A percentile compares a stretch with the other conserved stretches of the same genome.
Conservation (phyloP, 768 basidiomycete species). For the Gymnopilus junonius region DNA sequence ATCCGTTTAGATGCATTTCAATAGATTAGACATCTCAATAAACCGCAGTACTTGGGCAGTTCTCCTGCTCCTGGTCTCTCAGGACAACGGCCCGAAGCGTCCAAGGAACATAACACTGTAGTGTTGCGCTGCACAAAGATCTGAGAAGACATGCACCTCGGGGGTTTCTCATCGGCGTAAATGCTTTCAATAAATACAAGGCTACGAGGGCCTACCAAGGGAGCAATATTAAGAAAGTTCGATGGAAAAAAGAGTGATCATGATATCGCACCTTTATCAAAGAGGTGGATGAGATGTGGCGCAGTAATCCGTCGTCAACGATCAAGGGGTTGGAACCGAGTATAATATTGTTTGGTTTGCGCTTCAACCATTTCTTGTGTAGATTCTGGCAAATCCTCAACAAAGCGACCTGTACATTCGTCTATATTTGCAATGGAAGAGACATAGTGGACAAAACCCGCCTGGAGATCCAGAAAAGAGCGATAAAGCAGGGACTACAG, state of each 20-base stretch:
- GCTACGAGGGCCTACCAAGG: too few species aligned
- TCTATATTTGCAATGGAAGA: neutral
- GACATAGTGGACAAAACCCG: constrained; percentile 33
- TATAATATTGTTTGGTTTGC: constrained; percentile 84
- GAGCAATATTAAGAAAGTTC: too few species aligned
- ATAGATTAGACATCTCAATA: neutral
- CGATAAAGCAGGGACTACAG: constrained; percentile 88
- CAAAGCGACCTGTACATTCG: constrained; percentile 63
- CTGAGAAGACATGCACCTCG: neutral
- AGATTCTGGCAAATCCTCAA: constrained; percentile 89
- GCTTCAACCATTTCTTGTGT: constrained; percentile 92
- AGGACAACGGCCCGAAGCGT: neutral
- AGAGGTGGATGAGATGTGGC: neutral
- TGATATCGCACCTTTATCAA: neutral
- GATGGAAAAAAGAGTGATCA: neutral
- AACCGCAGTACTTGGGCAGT: neutral
- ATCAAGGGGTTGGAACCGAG: constrained; percentile 68
- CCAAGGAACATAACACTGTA: neutral
- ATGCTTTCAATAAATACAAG: neutral
- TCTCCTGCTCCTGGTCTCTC: neutral
- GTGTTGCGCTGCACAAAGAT: neutral
- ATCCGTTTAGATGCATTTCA: neutral
- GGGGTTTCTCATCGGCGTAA: neutral
- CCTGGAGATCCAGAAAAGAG: constrained; percentile 91
- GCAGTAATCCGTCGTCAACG: neutral